Percentiles rank a stretch among this genome's conserved stretches.
These are phyloP conservation scores for Cercospora janseana DNA, from an alignment of 2,329 filamentous ascomycete species.

Conservation along the genomic window DNA sequence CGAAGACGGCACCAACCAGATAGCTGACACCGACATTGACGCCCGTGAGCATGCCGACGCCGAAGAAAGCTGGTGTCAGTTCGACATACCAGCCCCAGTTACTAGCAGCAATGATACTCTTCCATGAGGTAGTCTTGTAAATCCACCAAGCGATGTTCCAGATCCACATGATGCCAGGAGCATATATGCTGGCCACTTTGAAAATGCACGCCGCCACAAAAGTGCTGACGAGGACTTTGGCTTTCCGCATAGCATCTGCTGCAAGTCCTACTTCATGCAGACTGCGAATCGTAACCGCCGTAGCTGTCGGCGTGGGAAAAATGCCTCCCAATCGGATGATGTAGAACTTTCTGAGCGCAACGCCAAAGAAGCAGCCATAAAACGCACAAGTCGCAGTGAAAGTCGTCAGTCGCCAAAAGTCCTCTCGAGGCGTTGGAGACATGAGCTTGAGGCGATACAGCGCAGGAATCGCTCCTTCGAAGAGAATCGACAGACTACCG, in stretches of 20 bases:
- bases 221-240: conserved; percentile 53
- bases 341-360: conserved; percentile 63
- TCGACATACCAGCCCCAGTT: conserved; percentile 63
- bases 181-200: conserved; percentile 58
- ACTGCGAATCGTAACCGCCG: conserved; percentile 59
- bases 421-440: conserved; percentile 50
- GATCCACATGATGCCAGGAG: conserved; percentile 58
- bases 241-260: conserved; percentile 54
- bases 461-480: conserved; percentile 58
- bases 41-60: conserved; percentile 57
- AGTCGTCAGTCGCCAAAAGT: conserved; percentile 59
- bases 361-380: conserved; percentile 64
- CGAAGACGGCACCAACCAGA: conserved; percentile 54
- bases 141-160: conserved; percentile 36
- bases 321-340: conserved; percentile 60
- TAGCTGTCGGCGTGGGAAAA: conserved; percentile 59
- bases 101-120: conserved; percentile 52
- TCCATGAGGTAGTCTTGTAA: conserved; percentile 32
- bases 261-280: conserved; percentile 57
- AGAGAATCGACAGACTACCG: conserved; percentile 56
- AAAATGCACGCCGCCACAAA: conserved; percentile 52
- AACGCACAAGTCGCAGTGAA: conserved; percentile 61
- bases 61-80: conserved; percentile 60
- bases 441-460: conserved; percentile 57
- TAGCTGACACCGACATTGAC: conserved; percentile 59